phyloP scores from a whole-genome alignment of 306 rosid species.

The Prunus mume region DNA sequence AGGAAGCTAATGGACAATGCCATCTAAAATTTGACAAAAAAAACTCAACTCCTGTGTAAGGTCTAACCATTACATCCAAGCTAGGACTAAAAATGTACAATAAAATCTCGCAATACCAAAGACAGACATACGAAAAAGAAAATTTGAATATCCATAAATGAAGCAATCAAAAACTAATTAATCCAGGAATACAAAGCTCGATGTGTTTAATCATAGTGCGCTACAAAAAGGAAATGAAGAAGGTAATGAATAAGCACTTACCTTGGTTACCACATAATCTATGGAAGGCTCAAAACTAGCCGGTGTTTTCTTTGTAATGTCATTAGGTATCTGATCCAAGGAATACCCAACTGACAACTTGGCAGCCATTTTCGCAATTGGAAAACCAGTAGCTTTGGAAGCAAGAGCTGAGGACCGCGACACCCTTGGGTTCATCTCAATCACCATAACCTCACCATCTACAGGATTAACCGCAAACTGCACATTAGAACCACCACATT shows the following conservation, averaged over 20 bases:
- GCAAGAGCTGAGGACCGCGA: conserved; percentile 93
- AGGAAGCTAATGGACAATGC: background rate
- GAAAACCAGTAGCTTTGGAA: conserved; percentile 94
- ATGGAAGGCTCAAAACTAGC: conserved; percentile 98
- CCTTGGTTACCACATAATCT: conserved; percentile 98
- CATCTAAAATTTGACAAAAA: background rate
- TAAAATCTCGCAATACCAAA: background rate
- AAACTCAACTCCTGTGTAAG: background rate
- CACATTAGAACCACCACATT: conserved; percentile 87
- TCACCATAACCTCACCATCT: conserved; percentile 92
- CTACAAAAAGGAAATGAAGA: background rate
- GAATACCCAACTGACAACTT: conserved; percentile 88
- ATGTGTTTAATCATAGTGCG: background rate
- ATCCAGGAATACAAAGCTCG: background rate
- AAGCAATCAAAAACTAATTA: background rate
- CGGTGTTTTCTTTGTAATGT: conserved; percentile 87
- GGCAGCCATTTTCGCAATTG: conserved; percentile 95
- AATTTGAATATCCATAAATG: background rate
- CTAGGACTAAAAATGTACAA: background rate
- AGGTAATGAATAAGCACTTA: conserved; percentile 23
- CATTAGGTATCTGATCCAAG: conserved; percentile 88
- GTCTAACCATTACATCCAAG: background rate
- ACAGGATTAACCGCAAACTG: conserved; percentile 87
- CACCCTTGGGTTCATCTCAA: conserved; percentile 98
- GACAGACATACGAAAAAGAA: background rate